Evolutionary conservation across 257 asterid species (phyloP).

Genomic region (Solanum habrochaites): DNA sequence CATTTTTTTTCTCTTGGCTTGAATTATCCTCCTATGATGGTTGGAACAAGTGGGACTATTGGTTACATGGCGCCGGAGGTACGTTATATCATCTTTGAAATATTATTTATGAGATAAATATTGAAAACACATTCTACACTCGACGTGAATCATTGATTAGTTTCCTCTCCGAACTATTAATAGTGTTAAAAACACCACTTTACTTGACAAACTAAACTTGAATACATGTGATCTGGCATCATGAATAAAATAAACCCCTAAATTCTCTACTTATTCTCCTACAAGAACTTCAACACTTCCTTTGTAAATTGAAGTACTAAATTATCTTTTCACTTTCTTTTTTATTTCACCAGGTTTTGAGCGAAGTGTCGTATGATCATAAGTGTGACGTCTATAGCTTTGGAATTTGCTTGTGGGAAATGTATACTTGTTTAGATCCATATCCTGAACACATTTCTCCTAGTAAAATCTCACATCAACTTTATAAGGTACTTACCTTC

Average conservation of each 20-base stretch:
- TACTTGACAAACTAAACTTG: not conserved
- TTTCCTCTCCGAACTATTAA: no score
- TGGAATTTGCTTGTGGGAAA: constrained; percentile 23
- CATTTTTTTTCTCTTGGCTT: not conserved
- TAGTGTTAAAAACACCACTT: not conserved
- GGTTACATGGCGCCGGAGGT: constrained; percentile 26
- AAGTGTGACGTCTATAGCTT: constrained; percentile 20
- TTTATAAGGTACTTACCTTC: not conserved
- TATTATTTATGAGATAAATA: not conserved
- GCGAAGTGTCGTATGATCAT: not conserved
- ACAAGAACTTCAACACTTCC: not conserved
- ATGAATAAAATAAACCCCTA: not conserved
- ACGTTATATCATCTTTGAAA: not conserved
- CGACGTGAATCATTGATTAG: not conserved
- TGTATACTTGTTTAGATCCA: not conserved
- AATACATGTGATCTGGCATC: not conserved
- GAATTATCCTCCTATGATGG: not conserved
- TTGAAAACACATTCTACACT: no score
- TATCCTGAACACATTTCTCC: not conserved
- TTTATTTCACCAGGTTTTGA: not conserved
- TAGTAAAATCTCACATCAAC: not conserved
- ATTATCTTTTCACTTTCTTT: not conserved
- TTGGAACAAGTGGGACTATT: not conserved
- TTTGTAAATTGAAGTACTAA: not conserved
- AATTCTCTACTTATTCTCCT: not conserved